Base-by-base conservation (phyloP, 2,329 filamentous ascomycete species). In the Lasiodiplodia theobromae region DNA sequence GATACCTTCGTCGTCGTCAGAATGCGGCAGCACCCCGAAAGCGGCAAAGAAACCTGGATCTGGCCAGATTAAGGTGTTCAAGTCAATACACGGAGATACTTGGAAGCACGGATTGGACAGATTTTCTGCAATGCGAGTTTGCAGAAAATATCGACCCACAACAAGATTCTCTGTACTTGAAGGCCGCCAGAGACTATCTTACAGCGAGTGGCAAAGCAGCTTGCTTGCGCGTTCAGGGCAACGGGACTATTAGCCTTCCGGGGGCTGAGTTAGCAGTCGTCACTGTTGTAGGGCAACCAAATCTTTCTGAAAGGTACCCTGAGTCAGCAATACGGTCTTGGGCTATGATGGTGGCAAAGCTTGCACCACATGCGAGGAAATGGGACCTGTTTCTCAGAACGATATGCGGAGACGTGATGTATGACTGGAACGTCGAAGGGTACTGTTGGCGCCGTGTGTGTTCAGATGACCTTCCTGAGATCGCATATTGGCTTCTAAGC, bases 21-120 rank as follows among this genome's bases (percentile, higher is more conserved):
- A 12, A 16, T 4, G 2, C 1, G 4, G 1, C 38, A 16, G 38
- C 4, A 4, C 3, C 38, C 1, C 2, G 18, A 18, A 0, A 14
- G 2, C 16, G n/a, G 5, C 14, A n/a, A 4, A 18, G 1, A 6
- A 5, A 7, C 6, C 8, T 2, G 6, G 31, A 2, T 10, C 8
- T 10, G 8, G 10, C 31, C 7, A 34, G 31, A 31, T 0, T 31
- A 31, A 3, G 8, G 7, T 2, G 31, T 3, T 8, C 31, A 34
- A 34, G 31, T 34, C 8, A 34, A 34, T 10, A 10, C 31, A 34
- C 31, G 31, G 8, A 10, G 7, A 2, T 34, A 10, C 31, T 34
- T 34, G 31, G 31, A 34, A 8, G 31, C 31, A 34, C 6, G 31
- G 31, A 34, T 6, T 34, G 31, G 31, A 34, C 1, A 10, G 31